phyloP scores from a whole-genome alignment of 2,329 filamentous ascomycete species.

The Graphilbum sp. region DNA sequence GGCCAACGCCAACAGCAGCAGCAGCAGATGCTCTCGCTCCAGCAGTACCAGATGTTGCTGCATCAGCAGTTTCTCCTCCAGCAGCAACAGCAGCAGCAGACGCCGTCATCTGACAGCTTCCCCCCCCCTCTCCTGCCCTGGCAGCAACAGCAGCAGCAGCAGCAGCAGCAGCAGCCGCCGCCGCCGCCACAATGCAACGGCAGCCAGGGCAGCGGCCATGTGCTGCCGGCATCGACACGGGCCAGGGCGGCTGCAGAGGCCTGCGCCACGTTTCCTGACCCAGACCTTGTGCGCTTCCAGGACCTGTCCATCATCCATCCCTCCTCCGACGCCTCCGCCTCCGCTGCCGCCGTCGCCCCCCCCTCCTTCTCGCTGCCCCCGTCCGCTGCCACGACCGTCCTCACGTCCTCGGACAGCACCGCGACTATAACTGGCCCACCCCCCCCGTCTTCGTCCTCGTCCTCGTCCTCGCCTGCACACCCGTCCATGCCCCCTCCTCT shows the following conservation, averaged over 20 bases:
- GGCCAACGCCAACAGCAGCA: too few relatives aligned
- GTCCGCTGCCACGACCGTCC: neutral
- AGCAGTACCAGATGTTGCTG: too few relatives aligned
- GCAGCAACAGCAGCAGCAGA: too few relatives aligned
- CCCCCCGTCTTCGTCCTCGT: neutral
- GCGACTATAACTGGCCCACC: constrained; percentile 7
- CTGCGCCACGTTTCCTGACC: constrained; percentile 9
- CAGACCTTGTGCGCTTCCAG: constrained; percentile 17
- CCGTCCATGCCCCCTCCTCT: constrained; percentile 3
- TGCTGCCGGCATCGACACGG: neutral
- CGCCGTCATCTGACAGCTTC: too few relatives aligned
- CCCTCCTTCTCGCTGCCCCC: neutral
- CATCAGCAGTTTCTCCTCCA: too few relatives aligned
- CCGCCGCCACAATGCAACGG: too few relatives aligned
- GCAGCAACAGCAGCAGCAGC: too few relatives aligned
- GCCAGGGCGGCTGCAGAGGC: neutral
- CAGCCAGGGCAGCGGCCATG: too few relatives aligned
- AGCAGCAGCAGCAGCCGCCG: too few relatives aligned
- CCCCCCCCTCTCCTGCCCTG: too few relatives aligned
- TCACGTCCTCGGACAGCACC: constrained; percentile 4
- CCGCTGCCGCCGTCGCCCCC: neutral
- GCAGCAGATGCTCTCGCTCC: too few relatives aligned
- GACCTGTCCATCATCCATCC: constrained; percentile 14
- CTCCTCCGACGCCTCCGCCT: neutral
- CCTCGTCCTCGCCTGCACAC: constrained; percentile 7